These are phyloP conservation scores for Mycena citricolor DNA, from an alignment of 1,284 basidiomycete species.

Conservation along the genomic window DNA sequence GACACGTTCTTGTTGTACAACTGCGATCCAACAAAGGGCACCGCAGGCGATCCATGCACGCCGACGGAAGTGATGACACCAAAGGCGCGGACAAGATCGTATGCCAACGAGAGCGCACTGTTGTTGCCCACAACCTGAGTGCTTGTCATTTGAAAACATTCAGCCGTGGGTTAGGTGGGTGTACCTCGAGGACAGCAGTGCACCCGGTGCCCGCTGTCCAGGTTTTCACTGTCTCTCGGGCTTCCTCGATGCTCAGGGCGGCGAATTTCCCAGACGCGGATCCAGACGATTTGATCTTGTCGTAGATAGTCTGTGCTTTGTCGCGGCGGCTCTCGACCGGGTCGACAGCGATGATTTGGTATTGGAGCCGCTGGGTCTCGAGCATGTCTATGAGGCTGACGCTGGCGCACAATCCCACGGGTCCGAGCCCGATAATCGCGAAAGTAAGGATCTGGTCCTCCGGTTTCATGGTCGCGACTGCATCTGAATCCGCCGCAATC, in stretches of 20 bases:
- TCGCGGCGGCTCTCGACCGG: slow-evolving; percentile 52
- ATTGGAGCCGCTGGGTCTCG: slow-evolving; percentile 42
- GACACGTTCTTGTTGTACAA: slow-evolving; percentile 84
- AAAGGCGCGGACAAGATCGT: slow-evolving; percentile 77
- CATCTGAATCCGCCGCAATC: slow-evolving; percentile 28
- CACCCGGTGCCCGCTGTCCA: slow-evolving; percentile 61
- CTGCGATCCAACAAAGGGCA: slow-evolving; percentile 63
- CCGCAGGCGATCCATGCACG: slow-evolving; percentile 55
- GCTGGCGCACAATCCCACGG: slow-evolving; percentile 71
- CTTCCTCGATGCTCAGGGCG: slow-evolving; percentile 51
- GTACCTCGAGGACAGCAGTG: slow-evolving; percentile 66
- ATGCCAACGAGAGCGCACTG: slow-evolving; percentile 69
- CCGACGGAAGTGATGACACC: slow-evolving; percentile 82
- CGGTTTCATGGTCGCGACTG: slow-evolving; percentile 31
- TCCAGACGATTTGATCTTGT: slow-evolving; percentile 44
- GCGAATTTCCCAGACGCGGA: slow-evolving; percentile 49
- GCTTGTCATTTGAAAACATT: slow-evolving; percentile 1
- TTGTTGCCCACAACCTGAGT: slow-evolving; percentile 77
- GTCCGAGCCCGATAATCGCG: slow-evolving; percentile 71
- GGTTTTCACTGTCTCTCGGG: slow-evolving; percentile 45
- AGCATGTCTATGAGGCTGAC: slow-evolving; percentile 67
- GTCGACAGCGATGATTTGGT: slow-evolving; percentile 64
- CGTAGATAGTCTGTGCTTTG: slow-evolving; percentile 57
- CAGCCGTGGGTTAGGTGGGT: not conserved
- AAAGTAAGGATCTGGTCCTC: slow-evolving; percentile 57